phyloP scores from a whole-genome alignment of 306 rosid genomes.

The Quercus alba region DNA sequence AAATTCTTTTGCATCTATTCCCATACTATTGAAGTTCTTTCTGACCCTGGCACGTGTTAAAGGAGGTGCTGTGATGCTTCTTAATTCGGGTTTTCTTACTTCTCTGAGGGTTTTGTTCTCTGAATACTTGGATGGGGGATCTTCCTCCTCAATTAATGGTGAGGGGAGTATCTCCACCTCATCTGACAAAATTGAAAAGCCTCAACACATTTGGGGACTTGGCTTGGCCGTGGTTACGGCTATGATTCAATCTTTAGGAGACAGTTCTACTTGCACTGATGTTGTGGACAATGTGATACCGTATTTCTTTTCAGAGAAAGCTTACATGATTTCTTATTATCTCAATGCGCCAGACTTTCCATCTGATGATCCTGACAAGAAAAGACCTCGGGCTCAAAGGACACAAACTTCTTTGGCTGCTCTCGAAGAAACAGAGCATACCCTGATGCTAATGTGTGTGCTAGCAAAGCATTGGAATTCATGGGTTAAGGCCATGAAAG shows the following conservation, averaged over 20 bases:
- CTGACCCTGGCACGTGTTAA: slow-evolving; percentile 78
- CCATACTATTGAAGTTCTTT: slow-evolving; percentile 70
- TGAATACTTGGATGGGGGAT: slow-evolving; percentile 43
- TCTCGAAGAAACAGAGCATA: slow-evolving; percentile 81
- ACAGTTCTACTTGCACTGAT: slow-evolving; percentile 60
- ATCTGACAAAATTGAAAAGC: slow-evolving; percentile 46
- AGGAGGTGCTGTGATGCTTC: slow-evolving; percentile 92
- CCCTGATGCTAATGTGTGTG: slow-evolving; percentile 80
- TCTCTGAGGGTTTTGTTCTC: slow-evolving; percentile 64
- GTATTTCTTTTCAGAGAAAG: slow-evolving; percentile 79
- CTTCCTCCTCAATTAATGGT: slow-evolving; percentile 27
- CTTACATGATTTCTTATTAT: slow-evolving; percentile 57
- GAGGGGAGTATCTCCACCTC: slow-evolving; percentile 32
- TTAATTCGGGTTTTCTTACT: slow-evolving; percentile 63
- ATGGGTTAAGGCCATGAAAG: slow-evolving; percentile 74
- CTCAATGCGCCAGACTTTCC: slow-evolving; percentile 75
- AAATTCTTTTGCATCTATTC: slow-evolving; percentile 42
- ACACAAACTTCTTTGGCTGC: slow-evolving; percentile 53
- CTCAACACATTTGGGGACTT: slow-evolving; percentile 80
- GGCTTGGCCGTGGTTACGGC: slow-evolving; percentile 88
- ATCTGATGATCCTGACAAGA: slow-evolving; percentile 72
- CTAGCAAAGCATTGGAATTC: slow-evolving; percentile 78
- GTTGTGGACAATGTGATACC: slow-evolving; percentile 69
- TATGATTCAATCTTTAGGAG: slow-evolving; percentile 83
- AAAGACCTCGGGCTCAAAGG: slow-evolving; percentile 67